Percentiles rank a stretch among this genome's conserved stretches.
These are phyloP conservation scores for Lophiostoma macrostomum DNA, from an alignment of 495 filamentous ascomycete genomes.

Conservation along the genomic window DNA sequence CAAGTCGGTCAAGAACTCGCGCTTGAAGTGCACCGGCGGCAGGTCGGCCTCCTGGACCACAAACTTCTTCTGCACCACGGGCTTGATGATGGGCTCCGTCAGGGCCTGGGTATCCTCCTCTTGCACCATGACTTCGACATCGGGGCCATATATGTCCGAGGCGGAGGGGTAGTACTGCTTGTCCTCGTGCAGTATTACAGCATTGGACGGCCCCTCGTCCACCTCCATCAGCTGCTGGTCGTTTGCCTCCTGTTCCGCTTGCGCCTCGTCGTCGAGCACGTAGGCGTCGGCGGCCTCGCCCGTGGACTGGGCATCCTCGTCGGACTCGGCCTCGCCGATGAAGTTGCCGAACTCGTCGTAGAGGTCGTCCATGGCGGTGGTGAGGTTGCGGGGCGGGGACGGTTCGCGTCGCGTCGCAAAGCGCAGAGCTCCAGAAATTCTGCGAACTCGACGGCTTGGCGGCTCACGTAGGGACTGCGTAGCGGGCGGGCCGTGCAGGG, in stretches of 20 bases:
- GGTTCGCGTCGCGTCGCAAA: neutral
- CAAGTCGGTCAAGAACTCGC: conserved; percentile 91
- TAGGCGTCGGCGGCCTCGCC: conserved; percentile 71
- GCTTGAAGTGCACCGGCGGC: conserved; percentile 79
- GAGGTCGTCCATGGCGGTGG: conserved; percentile 43
- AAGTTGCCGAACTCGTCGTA: conserved; percentile 78
- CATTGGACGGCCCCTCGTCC: conserved; percentile 95
- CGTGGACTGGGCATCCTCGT: conserved; percentile 70
- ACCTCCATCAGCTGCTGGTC: conserved; percentile 92
- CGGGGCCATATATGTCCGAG: conserved; percentile 87
- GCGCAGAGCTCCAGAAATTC: conserved; percentile 27
- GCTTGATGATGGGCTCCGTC: conserved; percentile 88
- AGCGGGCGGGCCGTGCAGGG: neutral
- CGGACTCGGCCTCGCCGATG: conserved; percentile 89
- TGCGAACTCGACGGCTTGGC: conserved; percentile 9
- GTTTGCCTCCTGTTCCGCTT: conserved; percentile 56
- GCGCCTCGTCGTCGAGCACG: conserved; percentile 70
- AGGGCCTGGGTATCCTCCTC: conserved; percentile 96
- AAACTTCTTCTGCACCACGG: conserved; percentile 92
- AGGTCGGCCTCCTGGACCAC: conserved; percentile 87
- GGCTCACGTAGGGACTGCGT: conserved; percentile 2
- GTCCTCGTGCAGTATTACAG: conserved; percentile 94
- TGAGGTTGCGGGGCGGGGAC: neutral
- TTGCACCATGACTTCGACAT: conserved; percentile 92
- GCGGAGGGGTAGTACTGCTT: conserved; percentile 99